phyloP scores from a whole-genome alignment of 495 filamentous ascomycete species.

The Umbilicaria muhlenbergii region DNA sequence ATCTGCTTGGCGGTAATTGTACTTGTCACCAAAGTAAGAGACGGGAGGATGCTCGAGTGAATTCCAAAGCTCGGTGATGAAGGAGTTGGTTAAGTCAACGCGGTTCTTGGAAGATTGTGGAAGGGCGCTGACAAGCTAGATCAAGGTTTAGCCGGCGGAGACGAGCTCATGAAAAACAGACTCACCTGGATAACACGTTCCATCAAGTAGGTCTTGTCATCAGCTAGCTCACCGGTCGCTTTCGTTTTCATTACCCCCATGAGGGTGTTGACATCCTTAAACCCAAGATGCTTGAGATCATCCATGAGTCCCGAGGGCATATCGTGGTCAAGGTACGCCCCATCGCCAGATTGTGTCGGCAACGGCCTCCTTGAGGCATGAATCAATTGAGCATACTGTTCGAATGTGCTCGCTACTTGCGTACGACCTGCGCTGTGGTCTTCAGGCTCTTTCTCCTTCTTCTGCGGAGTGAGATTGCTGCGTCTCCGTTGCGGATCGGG shows the following conservation, averaged over 20 bases:
- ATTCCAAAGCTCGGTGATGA: conserved; percentile 57
- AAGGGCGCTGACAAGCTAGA: conserved; percentile 46
- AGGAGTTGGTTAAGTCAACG: conserved; percentile 48
- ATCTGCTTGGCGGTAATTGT: conserved; percentile 53
- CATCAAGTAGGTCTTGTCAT: conserved; percentile 74
- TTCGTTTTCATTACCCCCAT: conserved; percentile 36
- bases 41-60: conserved; percentile 37
- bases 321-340: conserved; percentile 35
- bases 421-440: conserved; percentile 21
- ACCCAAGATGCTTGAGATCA: conserved; percentile 47
- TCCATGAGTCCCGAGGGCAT: conserved; percentile 39
- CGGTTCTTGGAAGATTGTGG: conserved; percentile 46
- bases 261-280: conserved; percentile 40
- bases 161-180: background rate
- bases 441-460: conserved; percentile 20
- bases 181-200: conserved; percentile 53
- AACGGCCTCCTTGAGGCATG: conserved; percentile 48
- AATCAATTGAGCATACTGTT: conserved; percentile 46
- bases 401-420: conserved; percentile 36
- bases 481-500: conserved; percentile 6
- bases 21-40: conserved; percentile 48
- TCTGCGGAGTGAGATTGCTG: conserved; percentile 13
- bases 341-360: conserved; percentile 50
- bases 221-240: conserved; percentile 36
- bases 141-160: background rate